Evolutionary conservation across 163 green algal species (phyloP).

Genomic region (Scenedesmus sp.): DNA sequence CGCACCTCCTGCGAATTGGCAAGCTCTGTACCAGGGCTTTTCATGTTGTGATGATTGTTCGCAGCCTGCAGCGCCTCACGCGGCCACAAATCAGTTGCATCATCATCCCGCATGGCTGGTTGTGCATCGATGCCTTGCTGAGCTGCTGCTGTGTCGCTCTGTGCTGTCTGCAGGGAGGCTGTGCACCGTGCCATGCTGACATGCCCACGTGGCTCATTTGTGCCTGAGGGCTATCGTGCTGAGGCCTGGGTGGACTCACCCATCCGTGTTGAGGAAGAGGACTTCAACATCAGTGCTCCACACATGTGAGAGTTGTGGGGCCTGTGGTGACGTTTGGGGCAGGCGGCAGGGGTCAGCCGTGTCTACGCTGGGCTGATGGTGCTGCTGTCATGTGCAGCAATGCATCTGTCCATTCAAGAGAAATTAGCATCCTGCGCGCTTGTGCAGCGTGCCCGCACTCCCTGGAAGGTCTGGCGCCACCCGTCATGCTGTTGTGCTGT

Average conservation of each 20-base stretch:
- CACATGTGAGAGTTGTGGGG: slow-evolving; percentile 57
- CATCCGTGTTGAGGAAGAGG: slow-evolving; percentile 53
- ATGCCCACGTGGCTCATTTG: slow-evolving; percentile 59
- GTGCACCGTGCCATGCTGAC: slow-evolving; percentile 58
- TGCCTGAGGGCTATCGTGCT: slow-evolving; percentile 49
- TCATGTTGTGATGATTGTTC: too few relatives aligned
- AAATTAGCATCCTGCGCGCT: background rate
- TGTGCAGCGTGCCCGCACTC: background rate
- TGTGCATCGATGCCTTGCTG: background rate
- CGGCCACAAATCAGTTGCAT: too few relatives aligned
- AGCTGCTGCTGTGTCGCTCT: background rate
- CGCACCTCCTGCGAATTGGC: too few relatives aligned
- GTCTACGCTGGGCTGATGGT: background rate
- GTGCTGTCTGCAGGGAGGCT: slow-evolving; percentile 51
- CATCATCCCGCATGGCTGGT: background rate
- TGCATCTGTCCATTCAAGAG: too few relatives aligned
- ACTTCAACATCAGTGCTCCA: slow-evolving; percentile 71
- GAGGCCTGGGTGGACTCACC: slow-evolving; percentile 63
- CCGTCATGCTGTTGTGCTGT: background rate
- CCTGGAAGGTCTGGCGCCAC: background rate
- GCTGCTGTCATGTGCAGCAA: too few relatives aligned
- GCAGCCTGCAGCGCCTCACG: too few relatives aligned
- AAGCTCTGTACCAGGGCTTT: too few relatives aligned
- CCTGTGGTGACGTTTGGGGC: background rate
- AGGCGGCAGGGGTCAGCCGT: background rate